Conservation (phyloP, 2,329 filamentous ascomycete species). For the Aspergillus fijiensis region DNA sequence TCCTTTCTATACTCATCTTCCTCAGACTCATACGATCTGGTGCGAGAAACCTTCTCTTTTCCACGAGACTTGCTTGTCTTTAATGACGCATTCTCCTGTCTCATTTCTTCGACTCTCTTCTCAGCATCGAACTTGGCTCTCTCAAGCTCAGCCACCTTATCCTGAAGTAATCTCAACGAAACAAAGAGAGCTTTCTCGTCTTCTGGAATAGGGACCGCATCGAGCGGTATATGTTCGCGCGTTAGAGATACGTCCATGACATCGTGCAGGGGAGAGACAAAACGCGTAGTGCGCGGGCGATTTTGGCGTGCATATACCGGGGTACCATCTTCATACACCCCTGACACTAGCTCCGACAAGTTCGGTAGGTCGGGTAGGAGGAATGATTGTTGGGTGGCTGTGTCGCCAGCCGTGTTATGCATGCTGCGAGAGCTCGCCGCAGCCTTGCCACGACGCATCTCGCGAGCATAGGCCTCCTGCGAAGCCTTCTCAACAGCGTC, state of each 20-base stretch:
- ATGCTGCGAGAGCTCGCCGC: constrained; percentile 24
- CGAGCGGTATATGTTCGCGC: constrained; percentile 49
- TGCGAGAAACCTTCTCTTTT: constrained; percentile 39
- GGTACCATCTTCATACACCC: constrained; percentile 57
- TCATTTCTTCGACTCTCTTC: constrained; percentile 51
- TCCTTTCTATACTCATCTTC: constrained; percentile 45
- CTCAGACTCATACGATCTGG: constrained; percentile 39
- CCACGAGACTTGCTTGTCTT: constrained; percentile 43
- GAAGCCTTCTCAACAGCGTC: constrained; percentile 42
- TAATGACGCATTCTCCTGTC: constrained; percentile 53
- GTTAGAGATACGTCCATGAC: constrained; percentile 31
- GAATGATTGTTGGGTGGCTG: constrained; percentile 59
- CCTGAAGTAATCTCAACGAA: constrained; percentile 59
- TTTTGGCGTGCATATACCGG: constrained; percentile 55
- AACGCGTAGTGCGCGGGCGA: constrained; percentile 54
- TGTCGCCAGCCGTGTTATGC: constrained; percentile 41
- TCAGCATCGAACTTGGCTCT: constrained; percentile 54
- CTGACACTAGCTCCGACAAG: constrained; percentile 61
- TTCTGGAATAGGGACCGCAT: constrained; percentile 57
- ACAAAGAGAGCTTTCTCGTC: constrained; percentile 64
- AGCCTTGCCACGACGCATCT: constrained; percentile 29
- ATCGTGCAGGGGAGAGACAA: constrained; percentile 49
- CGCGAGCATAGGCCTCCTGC: constrained; percentile 34
- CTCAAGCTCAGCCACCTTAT: constrained; percentile 58
- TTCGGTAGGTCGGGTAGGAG: constrained; percentile 61